Percentiles rank a stretch among this genome's conserved stretches.
phyloP scores from a whole-genome alignment of 164 flowering plant species.

The Piper longum region DNA sequence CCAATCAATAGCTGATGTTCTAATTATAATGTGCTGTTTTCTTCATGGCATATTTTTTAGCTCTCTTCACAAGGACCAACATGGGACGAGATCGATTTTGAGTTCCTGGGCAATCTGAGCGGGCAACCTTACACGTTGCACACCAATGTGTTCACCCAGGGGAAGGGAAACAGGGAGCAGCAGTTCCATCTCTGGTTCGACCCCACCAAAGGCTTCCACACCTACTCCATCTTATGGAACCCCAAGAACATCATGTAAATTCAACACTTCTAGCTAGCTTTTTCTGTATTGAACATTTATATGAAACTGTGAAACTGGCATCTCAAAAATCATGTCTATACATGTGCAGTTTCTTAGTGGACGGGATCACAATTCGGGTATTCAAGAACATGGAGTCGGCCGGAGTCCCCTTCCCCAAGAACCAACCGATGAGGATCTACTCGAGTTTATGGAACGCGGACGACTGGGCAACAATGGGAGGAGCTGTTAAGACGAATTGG shows the following conservation, averaged over 20 bases:
- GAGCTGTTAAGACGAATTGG: constrained; percentile 4
- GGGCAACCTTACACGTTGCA: constrained; percentile 5
- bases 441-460: constrained; percentile 7
- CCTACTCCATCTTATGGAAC: constrained; percentile 2
- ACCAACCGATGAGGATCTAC: constrained; percentile 5
- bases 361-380: constrained; percentile 2
- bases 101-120: constrained; percentile 3
- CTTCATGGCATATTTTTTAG: neutral
- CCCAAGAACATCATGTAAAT: neutral
- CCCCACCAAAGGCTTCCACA: constrained; percentile 4
- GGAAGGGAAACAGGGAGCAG: constrained; percentile 6
- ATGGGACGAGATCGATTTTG: constrained; percentile 5
- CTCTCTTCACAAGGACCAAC: constrained; percentile 4
- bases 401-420: constrained; percentile 4
- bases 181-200: constrained; percentile 8
- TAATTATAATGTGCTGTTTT: neutral
- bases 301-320: neutral
- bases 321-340: neutral
- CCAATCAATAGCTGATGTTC: neutral
- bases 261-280: no score
- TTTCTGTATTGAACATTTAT: no score
- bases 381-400: constrained; percentile 3
- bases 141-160: constrained; percentile 6
- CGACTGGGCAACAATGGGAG: constrained; percentile 7
- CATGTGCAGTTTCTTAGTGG: constrained; percentile 4